phyloP scores from a whole-genome alignment of 192 early-diverging fungal species.

The Mortierella hygrophila region DNA sequence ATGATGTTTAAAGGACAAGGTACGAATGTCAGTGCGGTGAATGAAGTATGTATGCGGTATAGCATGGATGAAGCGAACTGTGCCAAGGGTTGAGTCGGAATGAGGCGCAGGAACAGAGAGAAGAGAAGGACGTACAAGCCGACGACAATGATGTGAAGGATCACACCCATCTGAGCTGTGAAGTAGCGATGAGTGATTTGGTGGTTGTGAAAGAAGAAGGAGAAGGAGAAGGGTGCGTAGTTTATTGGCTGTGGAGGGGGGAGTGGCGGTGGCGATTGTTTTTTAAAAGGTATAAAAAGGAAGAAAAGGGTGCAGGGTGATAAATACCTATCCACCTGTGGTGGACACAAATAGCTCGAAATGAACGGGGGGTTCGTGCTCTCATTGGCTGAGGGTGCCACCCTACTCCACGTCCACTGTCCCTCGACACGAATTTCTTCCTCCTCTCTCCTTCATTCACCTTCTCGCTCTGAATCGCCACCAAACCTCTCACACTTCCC shows the following conservation, averaged over 20 bases:
- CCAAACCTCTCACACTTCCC: neutral
- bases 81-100: neutral
- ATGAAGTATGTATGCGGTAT: neutral
- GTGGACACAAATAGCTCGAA: neutral
- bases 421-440: neutral
- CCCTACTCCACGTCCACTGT: neutral
- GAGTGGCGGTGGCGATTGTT: neutral
- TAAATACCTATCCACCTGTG: neutral
- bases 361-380: neutral
- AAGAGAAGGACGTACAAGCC: conserved; percentile 33
- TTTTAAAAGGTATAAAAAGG: neutral
- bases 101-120: neutral
- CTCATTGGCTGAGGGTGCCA: neutral
- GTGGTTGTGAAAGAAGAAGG: neutral
- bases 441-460: neutral
- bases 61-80: neutral
- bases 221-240: neutral
- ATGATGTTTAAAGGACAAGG: neutral
- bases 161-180: conserved; percentile 27
- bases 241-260: neutral
- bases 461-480: neutral
- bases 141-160: conserved; percentile 54
- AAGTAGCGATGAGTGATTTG: neutral
- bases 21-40: neutral
- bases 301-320: neutral